phyloP scores from a whole-genome alignment of 306 rosid genomes.

The Psophocarpus tetragonolobus region DNA sequence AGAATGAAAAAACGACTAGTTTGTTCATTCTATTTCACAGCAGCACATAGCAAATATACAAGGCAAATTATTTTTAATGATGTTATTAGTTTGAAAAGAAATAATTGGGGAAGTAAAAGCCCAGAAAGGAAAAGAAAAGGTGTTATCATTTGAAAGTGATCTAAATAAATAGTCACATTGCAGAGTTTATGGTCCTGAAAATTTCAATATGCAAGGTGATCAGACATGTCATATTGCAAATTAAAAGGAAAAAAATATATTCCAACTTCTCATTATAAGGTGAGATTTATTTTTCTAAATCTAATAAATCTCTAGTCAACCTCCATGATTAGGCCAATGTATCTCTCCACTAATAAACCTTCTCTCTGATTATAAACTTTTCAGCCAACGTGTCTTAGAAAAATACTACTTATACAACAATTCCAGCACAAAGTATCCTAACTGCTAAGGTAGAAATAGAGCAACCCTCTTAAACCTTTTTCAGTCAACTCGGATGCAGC shows the following conservation, averaged over 20 bases:
- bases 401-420: conserved; percentile 15
- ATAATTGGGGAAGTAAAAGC: not conserved
- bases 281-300: not conserved
- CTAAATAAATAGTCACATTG: not conserved
- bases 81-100: not conserved
- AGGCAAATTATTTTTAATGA: not conserved
- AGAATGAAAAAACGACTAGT: not conserved
- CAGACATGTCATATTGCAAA: not conserved
- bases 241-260: conserved; percentile 7
- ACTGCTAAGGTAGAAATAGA: not conserved
- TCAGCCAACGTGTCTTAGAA: not conserved
- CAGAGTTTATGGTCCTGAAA: not conserved
- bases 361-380: conserved; percentile 5
- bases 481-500: not conserved
- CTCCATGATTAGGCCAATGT: not conserved
- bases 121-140: not conserved
- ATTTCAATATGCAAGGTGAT: not conserved
- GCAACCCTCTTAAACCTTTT: not conserved
- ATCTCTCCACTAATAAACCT: not conserved
- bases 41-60: not conserved
- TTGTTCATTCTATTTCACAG: not conserved
- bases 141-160: conserved; percentile 1
- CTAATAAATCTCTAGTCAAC: not conserved
- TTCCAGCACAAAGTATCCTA: not conserved
- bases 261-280: not conserved